These are phyloP conservation scores for Heterobasidion annosum DNA, from an alignment of 1,284 basidiomycete genomes.

Conservation along the genomic window DNA sequence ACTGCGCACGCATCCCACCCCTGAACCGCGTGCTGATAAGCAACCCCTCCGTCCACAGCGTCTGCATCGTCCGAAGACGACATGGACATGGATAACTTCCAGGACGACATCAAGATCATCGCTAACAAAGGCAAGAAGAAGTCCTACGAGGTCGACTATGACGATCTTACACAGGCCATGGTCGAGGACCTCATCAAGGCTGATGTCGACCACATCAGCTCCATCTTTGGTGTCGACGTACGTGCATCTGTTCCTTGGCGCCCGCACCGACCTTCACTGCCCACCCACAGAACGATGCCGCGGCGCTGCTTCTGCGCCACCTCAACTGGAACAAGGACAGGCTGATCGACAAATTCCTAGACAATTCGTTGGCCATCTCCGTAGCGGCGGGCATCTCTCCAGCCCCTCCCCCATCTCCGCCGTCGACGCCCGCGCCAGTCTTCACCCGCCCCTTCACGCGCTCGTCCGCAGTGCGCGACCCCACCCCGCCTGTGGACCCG, in stretches of 20 bases:
- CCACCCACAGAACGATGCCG: conserved; percentile 30
- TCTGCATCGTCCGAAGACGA: conserved; percentile 49
- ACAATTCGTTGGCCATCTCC: conserved; percentile 66
- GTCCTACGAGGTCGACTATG: conserved; percentile 71
- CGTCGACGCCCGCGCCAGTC: conserved; percentile 13
- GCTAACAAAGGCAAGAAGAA: conserved; percentile 48
- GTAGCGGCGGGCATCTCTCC: conserved; percentile 54
- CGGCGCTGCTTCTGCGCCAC: conserved; percentile 77
- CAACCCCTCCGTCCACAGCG: conserved; percentile 17
- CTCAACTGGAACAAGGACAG: conserved; percentile 95
- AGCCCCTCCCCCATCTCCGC: conserved; percentile 11
- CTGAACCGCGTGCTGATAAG: neutral
- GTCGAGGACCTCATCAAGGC: conserved; percentile 71
- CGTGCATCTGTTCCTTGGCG: conserved; percentile 21
- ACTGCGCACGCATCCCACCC: neutral
- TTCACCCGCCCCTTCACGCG: conserved; percentile 26
- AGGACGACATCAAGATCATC: conserved; percentile 51
- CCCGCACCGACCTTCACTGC: neutral
- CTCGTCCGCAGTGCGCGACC: conserved; percentile 28
- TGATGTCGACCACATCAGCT: conserved; percentile 78
- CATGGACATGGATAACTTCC: conserved; percentile 54
- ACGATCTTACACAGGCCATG: conserved; percentile 62
- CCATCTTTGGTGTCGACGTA: conserved; percentile 81
- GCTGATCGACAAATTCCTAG: conserved; percentile 94
- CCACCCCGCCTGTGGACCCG: conserved; percentile 25